Evolutionary conservation across 345 rosid species (phyloP), one percentile per base, ranked within the genome.

Genomic region (Populus pruinosa): DNA sequence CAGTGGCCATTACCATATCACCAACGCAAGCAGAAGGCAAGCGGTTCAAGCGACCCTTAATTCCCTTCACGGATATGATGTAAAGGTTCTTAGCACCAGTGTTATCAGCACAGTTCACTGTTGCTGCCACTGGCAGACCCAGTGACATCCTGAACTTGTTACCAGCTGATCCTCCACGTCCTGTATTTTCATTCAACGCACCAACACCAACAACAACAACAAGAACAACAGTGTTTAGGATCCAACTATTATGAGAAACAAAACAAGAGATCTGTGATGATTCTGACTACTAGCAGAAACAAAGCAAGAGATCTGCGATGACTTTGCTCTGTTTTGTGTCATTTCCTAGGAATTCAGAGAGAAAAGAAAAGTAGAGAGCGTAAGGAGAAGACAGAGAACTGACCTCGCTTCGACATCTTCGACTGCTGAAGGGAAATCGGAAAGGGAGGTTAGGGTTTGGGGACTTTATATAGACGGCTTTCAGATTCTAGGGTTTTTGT

Each of bases 101-200:
- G 88, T 93, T 96, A 8, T 96, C 99, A 0, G 99, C 99, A 67
- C 98, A 96, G 90, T 96, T 93, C 75, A 96, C 96, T 0, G 98
- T 96, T 14, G 98, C 99, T 1, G 98, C 99, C 82, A 96, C 99
- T 0, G 99, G 98, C 63, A 96, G 85, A 96, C 99, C 98, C 77
- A 93, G 94, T 5, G 99, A 91, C 97, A 96, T 96, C 82, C 98
- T 86, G 82, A 94, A 94, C 85, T 94, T 94, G 94, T 91, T 92
- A 66, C 97, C 98, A 3, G 97, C 95, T 2, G 93, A 85, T 18
- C 99, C 98, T 86, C 99, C 99, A 2, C 98, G 94, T 27, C 97
- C 99, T 95, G 65, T 12, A n/a, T 59, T n/a, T n/a, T n/a, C 25
- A 59, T 23, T n/a, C 29, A 49, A 36, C 14, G 23, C 12, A 47